phyloP scores from a whole-genome alignment of 352 stramenopile genomes.

The Phytophthora sojae region DNA sequence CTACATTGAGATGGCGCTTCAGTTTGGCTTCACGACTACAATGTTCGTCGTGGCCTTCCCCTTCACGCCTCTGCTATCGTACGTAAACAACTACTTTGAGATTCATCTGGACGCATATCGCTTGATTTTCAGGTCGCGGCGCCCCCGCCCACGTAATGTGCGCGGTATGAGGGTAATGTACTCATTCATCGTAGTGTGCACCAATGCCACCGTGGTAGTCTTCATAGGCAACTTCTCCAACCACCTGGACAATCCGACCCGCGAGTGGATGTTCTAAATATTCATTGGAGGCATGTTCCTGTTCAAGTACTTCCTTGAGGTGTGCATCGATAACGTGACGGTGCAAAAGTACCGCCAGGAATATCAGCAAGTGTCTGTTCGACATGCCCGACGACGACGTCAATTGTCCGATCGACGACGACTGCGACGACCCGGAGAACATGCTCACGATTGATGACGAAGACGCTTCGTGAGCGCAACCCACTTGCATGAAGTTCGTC shows the following conservation, averaged over 20 bases:
- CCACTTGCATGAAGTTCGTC: conserved; percentile 10
- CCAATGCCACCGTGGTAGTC: conserved; percentile 93
- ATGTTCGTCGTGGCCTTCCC: conserved; percentile 95
- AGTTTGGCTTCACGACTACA: conserved; percentile 90
- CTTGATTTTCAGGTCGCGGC: conserved; percentile 79
- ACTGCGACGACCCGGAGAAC: conserved; percentile 50
- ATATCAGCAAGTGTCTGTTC: conserved; percentile 89
- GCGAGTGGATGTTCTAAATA: conserved; percentile 83
- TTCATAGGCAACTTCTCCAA: conserved; percentile 92
- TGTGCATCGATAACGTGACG: conserved; percentile 77
- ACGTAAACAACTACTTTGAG: conserved; percentile 94
- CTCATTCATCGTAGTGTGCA: conserved; percentile 93
- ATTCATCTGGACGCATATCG: conserved; percentile 92
- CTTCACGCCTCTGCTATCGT: conserved; percentile 91
- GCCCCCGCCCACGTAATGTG: conserved; percentile 78
- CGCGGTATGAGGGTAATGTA: conserved; percentile 84
- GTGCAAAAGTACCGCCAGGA: conserved; percentile 82
- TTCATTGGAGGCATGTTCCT: conserved; percentile 85
- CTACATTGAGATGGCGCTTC: conserved; percentile 93
- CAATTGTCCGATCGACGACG: conserved; percentile 40
- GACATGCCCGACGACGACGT: conserved; percentile 82
- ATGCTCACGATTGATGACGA: conserved; percentile 67
- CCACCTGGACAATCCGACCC: conserved; percentile 51
- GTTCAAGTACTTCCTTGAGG: conserved; percentile 84
- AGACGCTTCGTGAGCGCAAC: conserved; percentile 45